Evolutionary conservation across 345 rosid genomes (phyloP).

Genomic region (Iberis pinnata): DNA sequence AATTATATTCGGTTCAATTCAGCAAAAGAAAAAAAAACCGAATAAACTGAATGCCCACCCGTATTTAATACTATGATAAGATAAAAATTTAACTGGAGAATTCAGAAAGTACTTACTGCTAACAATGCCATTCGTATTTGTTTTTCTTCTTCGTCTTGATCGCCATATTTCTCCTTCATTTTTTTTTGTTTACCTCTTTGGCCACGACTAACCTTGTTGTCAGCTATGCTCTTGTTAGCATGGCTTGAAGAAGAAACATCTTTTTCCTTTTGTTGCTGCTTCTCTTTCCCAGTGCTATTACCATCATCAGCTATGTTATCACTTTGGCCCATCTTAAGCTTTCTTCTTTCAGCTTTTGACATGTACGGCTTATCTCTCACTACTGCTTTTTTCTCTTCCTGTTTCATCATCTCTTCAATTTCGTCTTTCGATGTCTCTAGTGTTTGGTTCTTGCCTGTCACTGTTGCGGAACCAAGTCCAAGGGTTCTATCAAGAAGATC

Average conservation of each 20-base stretch:
- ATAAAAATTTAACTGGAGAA: neutral
- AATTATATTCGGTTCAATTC: no score
- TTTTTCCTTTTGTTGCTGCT: slow-evolving; percentile 32
- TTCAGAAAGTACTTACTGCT: slow-evolving; percentile 55
- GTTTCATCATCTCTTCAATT: slow-evolving; percentile 35
- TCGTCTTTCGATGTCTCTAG: slow-evolving; percentile 39
- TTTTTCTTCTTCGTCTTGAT: slow-evolving; percentile 97
- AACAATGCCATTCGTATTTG: slow-evolving; percentile 73
- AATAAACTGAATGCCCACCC: no score
- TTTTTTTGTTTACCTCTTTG: slow-evolving; percentile 85
- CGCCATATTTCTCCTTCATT: slow-evolving; percentile 95
- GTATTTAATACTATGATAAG: neutral
- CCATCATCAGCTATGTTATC: slow-evolving; percentile 23
- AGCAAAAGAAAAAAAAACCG: no score
- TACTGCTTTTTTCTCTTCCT: slow-evolving; percentile 41
- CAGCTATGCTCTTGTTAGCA: slow-evolving; percentile 35
- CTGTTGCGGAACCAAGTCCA: slow-evolving; percentile 63
- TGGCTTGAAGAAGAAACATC: slow-evolving; percentile 34
- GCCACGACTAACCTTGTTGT: slow-evolving; percentile 63
- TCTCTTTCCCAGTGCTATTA: slow-evolving; percentile 31
- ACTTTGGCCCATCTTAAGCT: slow-evolving; percentile 70
- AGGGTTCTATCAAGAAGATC: slow-evolving; percentile 95
- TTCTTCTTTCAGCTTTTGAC: slow-evolving; percentile 89
- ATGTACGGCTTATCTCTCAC: slow-evolving; percentile 60
- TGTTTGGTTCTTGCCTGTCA: slow-evolving; percentile 37